Conservation (phyloP, 2,329 filamentous ascomycete genomes). For the Metarhizium brunneum region DNA sequence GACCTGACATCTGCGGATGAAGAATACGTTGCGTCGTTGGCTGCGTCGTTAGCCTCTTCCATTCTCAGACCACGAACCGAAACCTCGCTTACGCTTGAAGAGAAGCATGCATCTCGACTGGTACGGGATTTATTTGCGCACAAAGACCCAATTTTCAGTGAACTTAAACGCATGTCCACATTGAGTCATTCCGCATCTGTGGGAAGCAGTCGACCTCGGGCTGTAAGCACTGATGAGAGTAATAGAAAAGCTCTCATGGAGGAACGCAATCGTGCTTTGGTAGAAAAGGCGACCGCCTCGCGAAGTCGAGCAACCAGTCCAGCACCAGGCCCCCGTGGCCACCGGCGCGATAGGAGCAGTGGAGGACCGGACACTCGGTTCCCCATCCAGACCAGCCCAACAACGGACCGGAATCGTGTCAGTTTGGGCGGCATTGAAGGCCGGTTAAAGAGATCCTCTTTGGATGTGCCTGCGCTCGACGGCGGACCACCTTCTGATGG, state of each 20-base stretch:
- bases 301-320: slow-evolving; percentile 70
- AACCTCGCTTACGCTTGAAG: slow-evolving; percentile 87
- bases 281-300: slow-evolving; percentile 53
- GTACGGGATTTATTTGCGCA: slow-evolving; percentile 87
- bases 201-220: slow-evolving; percentile 57
- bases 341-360: slow-evolving; percentile 74
- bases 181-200: slow-evolving; percentile 55
- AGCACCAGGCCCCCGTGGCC: slow-evolving; percentile 49
- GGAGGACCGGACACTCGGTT: slow-evolving; percentile 70
- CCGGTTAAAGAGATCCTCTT: slow-evolving; percentile 52
- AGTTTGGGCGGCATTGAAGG: slow-evolving; percentile 36
- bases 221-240: slow-evolving; percentile 91
- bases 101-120: slow-evolving; percentile 84
- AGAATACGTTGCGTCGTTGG: slow-evolving; percentile 66
- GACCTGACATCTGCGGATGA: slow-evolving; percentile 96
- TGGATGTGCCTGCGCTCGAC: slow-evolving; percentile 68
- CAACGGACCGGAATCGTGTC: slow-evolving; percentile 40
- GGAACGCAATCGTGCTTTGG: slow-evolving; percentile 75
- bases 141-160: slow-evolving; percentile 91
- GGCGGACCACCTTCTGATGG: slow-evolving; percentile 28
- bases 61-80: slow-evolving; percentile 80
- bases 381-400: slow-evolving; percentile 65
- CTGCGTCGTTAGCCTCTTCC: slow-evolving; percentile 69
- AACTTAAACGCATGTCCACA: slow-evolving; percentile 81
- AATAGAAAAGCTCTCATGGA: slow-evolving; percentile 91